phyloP scores from a whole-genome alignment of 169 alveolate genomes.

The Blepharisma undulans region DNA sequence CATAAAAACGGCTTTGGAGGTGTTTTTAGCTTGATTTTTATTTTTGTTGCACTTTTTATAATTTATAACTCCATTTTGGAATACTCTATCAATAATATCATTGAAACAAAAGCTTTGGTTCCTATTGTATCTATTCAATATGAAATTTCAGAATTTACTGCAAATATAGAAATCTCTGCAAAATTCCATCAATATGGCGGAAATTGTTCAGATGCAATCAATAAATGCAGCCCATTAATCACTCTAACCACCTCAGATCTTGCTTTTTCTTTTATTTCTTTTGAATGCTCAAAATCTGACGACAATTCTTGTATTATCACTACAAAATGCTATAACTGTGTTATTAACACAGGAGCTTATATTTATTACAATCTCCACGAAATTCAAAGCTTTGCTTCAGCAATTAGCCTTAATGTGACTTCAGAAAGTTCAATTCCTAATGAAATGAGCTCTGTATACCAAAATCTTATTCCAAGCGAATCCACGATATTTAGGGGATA shows the following conservation, averaged over 20 bases:
- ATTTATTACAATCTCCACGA: not conserved
- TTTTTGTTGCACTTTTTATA: not conserved
- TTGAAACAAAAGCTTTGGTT: conserved; percentile 20
- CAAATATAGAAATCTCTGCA: not conserved
- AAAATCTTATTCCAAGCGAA: not conserved
- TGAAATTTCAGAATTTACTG: not conserved
- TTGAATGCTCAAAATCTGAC: not conserved
- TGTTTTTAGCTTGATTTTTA: not conserved
- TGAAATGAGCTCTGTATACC: conserved; percentile 4
- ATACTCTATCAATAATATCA: not conserved
- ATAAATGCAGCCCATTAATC: not conserved
- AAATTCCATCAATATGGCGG: conserved; percentile 13
- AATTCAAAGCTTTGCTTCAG: not conserved
- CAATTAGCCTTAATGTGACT: not conserved
- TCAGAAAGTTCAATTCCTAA: conserved; percentile 30
- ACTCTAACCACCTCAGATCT: not conserved
- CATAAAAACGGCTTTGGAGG: conserved; percentile 11
- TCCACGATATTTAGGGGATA: not conserved
- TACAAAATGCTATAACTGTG: not conserved
- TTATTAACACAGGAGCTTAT: not conserved
- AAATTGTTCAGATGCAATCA: not conserved
- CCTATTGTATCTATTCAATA: conserved; percentile 3
- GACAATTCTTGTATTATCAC: not conserved
- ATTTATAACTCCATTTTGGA: not conserved
- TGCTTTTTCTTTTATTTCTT: not conserved